Base-by-base conservation (phyloP, 2,329 filamentous ascomycete genomes). In the Colletotrichum chrysophilum region DNA sequence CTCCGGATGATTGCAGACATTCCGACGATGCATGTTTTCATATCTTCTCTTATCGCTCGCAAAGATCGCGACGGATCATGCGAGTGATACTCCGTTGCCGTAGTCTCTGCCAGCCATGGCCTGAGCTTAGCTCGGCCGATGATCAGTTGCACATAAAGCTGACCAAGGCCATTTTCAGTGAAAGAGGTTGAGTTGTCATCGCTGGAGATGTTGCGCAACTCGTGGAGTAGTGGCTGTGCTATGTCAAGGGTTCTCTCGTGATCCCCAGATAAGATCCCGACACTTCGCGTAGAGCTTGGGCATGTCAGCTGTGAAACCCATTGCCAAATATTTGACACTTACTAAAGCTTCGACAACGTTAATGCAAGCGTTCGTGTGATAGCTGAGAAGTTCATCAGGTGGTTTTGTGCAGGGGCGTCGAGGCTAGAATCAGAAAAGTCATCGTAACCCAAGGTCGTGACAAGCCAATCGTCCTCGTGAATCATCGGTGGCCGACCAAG, bases 401-500 rank as follows among this genome's bases (percentile, higher is more conserved):
- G 24, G 4, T 21, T 48, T 13, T 48, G 43, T 48, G 43, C 10
- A 4, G 66, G 36, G 12, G 48, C 65, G 7, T 73, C 71, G 13
- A 73, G 65, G 8, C 71, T 12, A 4, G 71, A 73, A 43, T 38
- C 71, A 43, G 34, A 24, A 36, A 56, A 32, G 18, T 62, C 66
- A 10, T 28, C n/a, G 1, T 18, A 43, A 4, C n/a, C 16, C 3
- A 70, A 3, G 5, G 12, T 36, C 1, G 38, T 58, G 10, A 64
- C 30, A 3, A 70, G 13, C 71, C 71, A 70, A 16, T 64, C 43
- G 24, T 73, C 66, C 9, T 48, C 65, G 10, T 64, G 65, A 30
- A 77, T 72, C 12, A 68, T 64, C 3, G 70, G 70, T 14, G 78
- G 78, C 5, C 77, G 56, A n/a, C 78, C 78, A 7, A 79, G 74